These are phyloP conservation scores for Saccharomycopsis lassenensis DNA, from an alignment of 805 yeast species.

Conservation along the genomic window DNA sequence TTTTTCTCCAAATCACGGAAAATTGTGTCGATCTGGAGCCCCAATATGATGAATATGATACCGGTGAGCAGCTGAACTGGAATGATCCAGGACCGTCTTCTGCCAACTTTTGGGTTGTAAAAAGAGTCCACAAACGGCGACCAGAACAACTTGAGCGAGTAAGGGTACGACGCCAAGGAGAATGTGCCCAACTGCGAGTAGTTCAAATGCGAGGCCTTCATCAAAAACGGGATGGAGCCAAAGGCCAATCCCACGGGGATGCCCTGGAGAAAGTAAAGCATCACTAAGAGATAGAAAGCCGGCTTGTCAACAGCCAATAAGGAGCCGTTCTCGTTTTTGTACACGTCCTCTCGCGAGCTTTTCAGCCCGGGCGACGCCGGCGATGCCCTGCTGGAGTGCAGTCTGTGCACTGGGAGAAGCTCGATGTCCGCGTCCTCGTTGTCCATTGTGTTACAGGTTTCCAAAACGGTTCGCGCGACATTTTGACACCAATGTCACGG, in stretches of 20 bases:
- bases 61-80: conserved; percentile 86
- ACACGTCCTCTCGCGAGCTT: neutral
- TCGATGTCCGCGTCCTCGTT: too few relatives aligned
- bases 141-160: conserved; percentile 86
- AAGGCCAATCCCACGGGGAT: conserved; percentile 93
- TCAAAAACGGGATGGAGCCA: conserved; percentile 84
- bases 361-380: conserved; percentile 1
- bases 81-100: conserved; percentile 88
- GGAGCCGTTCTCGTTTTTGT: conserved; percentile 5
- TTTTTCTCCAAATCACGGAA: conserved; percentile 33
- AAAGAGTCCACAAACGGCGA: conserved; percentile 92
- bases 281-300: conserved; percentile 61
- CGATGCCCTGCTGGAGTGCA: conserved; percentile 1
- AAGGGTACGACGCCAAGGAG: conserved; percentile 89
- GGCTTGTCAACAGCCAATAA: conserved; percentile 40
- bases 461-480: too few relatives aligned
- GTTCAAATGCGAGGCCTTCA: conserved; percentile 64
- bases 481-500: too few relatives aligned
- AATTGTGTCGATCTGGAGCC: conserved; percentile 40
- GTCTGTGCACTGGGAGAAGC: too few relatives aligned
- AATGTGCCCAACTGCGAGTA: conserved; percentile 88
- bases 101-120: conserved; percentile 55
- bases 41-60: conserved; percentile 51
- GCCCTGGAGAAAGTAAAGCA: conserved; percentile 84
- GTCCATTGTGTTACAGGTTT: too few relatives aligned